Base-by-base conservation (phyloP, 2,329 filamentous ascomycete genomes). In the Neofusicoccum sp. region DNA sequence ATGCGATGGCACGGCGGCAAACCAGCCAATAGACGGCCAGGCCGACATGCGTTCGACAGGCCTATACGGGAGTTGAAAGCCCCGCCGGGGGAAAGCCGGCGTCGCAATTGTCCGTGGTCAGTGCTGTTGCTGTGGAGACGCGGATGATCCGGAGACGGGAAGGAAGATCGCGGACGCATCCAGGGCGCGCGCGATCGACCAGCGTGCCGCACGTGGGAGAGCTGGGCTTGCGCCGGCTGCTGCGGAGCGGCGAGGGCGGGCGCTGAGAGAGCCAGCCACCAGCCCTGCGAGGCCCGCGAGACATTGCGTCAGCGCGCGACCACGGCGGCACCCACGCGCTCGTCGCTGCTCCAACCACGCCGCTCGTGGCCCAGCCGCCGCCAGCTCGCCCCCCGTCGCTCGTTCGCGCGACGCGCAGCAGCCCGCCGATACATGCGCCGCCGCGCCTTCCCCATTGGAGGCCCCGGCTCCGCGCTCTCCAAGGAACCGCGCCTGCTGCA, bases 51-150 rank as follows among this genome's bases (percentile, higher is more conserved):
- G 20, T 20, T 20, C 20, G 20, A 20, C 20, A 20, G 20, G 20
- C 20, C 20, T 20, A 20, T 2, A 20, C 20, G 20, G 20, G 20
- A 20, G 20, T 20, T 1, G 20, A 20, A 20, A 20, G 20, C 20
- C 20, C 20, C 20, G 20, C 20, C 20, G 20, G 20, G 20, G 20
- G 20, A 20, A 20, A 20, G 20, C 20, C 20, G 20, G 20, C 20
- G 20, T 20, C 20, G 20, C 20, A 20, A 20, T 2, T 20, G 20
- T 20, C 20, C 20, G 20, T 20, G 36, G 49, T 24, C 49, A 54
- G 49, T 54, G 49, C 38, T 56, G 28, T 43, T 56, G 38, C 51
- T 56, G 51, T 41, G 51, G 51, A 56, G 51, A 56, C 51, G 38
- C 26, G 38, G 51, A 31, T 41, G 51, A 56, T 56, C 36, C 51